These are phyloP conservation scores for Heritiera fomes DNA, from an alignment of 345 rosid species.

Conservation along the genomic window DNA sequence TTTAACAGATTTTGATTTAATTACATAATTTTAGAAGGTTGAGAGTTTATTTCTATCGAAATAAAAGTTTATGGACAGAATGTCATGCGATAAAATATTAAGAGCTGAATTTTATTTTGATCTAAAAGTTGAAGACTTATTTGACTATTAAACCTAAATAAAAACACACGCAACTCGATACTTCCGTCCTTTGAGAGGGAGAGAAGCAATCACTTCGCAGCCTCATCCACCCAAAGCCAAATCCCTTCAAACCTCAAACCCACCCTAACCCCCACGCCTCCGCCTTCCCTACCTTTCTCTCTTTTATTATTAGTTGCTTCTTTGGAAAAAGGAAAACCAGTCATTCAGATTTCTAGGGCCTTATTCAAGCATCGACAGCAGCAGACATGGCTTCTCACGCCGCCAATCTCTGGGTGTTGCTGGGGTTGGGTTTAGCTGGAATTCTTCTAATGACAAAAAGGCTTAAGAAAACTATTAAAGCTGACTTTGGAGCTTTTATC, in stretches of 20 bases:
- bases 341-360: background rate
- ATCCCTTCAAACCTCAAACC: slow-evolving; percentile 5
- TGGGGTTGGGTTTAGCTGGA: slow-evolving; percentile 88
- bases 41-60: no score
- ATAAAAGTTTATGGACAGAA: no score
- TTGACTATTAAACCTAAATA: no score
- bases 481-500: slow-evolving; percentile 92
- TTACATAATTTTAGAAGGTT: no score
- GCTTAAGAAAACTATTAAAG: slow-evolving; percentile 62
- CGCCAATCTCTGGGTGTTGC: slow-evolving; percentile 79
- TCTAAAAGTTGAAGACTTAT: no score
- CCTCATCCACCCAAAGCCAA: slow-evolving; percentile 12
- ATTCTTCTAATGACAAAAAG: slow-evolving; percentile 57
- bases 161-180: no score
- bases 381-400: slow-evolving; percentile 58
- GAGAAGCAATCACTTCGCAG: background rate
- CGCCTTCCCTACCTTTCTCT: background rate
- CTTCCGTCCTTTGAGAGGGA: background rate
- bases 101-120: no score
- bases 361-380: background rate
- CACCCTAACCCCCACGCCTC: slow-evolving; percentile 4
- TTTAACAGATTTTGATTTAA: no score
- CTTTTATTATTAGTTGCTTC: background rate
- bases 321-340: no score
- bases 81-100: no score